A percentile compares a stretch with the other conserved stretches of the same genome.
Evolutionary conservation across 2,329 filamentous ascomycete species (phyloP).

Genomic region (Exophiala xenobiotica): DNA sequence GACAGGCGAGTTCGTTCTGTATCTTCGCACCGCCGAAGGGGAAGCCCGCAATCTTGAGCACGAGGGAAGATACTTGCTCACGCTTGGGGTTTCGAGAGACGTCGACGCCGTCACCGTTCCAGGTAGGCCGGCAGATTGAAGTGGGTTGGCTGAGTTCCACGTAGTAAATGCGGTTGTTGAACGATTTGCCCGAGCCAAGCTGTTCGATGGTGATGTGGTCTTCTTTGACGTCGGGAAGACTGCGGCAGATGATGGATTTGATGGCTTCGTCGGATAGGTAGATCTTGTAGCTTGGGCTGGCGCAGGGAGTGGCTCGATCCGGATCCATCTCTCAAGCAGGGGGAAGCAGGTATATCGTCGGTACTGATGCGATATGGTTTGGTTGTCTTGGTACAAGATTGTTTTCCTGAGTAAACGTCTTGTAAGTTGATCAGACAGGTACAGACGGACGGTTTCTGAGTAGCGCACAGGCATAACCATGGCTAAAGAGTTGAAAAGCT

Average conservation of each 20-base stretch:
- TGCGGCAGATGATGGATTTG: conserved; percentile 16
- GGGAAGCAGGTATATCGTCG: no score
- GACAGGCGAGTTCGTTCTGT: conserved; percentile 25
- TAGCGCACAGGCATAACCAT: no score
- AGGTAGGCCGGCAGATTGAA: conserved; percentile 4
- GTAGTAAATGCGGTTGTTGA: conserved; percentile 30
- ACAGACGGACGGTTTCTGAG: no score
- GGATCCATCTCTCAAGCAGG: neutral
- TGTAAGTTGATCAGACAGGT: no score
- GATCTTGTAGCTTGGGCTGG: conserved; percentile 25
- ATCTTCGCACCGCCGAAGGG: conserved; percentile 21
- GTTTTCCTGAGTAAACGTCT: no score
- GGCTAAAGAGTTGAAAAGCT: no score
- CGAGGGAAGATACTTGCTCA: conserved; percentile 14
- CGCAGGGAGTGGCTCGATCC: conserved; percentile 17
- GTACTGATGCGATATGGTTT: no score
- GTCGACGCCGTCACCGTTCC: conserved; percentile 9
- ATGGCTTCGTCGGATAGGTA: conserved; percentile 24
- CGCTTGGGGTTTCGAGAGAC: conserved; percentile 1
- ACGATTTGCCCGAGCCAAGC: conserved; percentile 22
- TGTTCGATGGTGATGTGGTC: conserved; percentile 19
- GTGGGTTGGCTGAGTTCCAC: conserved; percentile 19
- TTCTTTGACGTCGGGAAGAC: conserved; percentile 19
- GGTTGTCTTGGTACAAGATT: no score
- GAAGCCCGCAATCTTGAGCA: conserved; percentile 23